Conservation (phyloP, 2,329 filamentous ascomycete genomes). For the Volutella citrinella region DNA sequence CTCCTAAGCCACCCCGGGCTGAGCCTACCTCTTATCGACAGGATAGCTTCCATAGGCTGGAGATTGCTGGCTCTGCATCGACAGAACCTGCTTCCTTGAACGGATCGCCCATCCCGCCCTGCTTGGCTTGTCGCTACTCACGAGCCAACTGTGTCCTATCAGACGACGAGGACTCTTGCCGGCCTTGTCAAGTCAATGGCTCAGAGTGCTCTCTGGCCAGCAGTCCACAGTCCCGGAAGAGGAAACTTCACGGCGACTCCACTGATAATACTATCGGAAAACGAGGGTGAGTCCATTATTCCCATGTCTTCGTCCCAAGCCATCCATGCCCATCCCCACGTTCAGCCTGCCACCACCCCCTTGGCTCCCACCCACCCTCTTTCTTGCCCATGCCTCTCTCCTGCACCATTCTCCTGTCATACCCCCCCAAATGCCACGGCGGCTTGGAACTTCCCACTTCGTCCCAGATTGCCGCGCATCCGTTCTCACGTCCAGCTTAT, state of each 20-base stretch:
- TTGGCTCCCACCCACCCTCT: conserved; percentile 13
- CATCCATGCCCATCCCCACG: conserved; percentile 11
- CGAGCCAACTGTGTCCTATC: conserved; percentile 73
- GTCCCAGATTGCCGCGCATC: too few species aligned
- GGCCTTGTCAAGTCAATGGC: conserved; percentile 74
- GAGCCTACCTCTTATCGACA: conserved; percentile 43
- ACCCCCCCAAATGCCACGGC: too few species aligned
- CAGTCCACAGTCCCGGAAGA: conserved; percentile 74
- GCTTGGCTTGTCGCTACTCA: conserved; percentile 71
- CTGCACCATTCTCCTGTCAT: neutral
- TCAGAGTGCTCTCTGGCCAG: conserved; percentile 76
- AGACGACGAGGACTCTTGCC: conserved; percentile 72
- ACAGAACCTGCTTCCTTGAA: conserved; percentile 44
- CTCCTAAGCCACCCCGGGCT: conserved; percentile 53
- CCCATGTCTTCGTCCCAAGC: conserved; percentile 3
- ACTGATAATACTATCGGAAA: conserved; percentile 61
- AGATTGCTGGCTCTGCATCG: conserved; percentile 46
- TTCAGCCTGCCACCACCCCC: conserved; percentile 13
- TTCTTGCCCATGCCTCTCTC: neutral
- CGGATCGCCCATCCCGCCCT: conserved; percentile 50
- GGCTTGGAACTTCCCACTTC: too few species aligned
- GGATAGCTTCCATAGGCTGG: conserved; percentile 44
- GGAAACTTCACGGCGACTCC: conserved; percentile 67
- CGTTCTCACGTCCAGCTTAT: conserved; percentile 19
- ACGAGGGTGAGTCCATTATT: conserved; percentile 59